Base-by-base conservation (phyloP, 2,329 filamentous ascomycete species). In the Teratosphaeria zuluensis region DNA sequence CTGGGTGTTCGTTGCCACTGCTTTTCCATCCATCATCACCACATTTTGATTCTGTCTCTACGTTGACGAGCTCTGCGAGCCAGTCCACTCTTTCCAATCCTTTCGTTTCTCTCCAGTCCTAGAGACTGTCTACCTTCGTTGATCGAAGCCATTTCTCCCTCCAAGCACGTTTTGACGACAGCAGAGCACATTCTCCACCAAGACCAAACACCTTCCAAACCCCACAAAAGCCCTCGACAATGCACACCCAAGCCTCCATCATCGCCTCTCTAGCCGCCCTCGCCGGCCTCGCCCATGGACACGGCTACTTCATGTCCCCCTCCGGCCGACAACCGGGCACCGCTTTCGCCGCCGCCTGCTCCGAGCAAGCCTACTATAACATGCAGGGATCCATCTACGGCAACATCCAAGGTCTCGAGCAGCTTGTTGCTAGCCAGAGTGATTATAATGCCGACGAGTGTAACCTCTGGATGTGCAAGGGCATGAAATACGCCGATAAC, bases 381-480 rank as follows among this genome's bases (percentile, higher is more conserved):
- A 78, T 81, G 72, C 62, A 63, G 38, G 74, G 78, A 16, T 81
- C 84, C 75, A 75, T 77, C 69, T 80, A 79, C 69, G 80, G 80
- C 64, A 84, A 84, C 70, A 72, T 84, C 63, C 81, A 84, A 70
- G 77, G 77, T 59, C 74, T 81, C 63, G 73, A 81, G 51, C 79
- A 82, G 68, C 73, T 79, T 54, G 78, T 76, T 35, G 59, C 61
- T 3, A 60, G 58, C 55, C 65, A 69, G 56, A 32, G 55, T 28
- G 66, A 68, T 56, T 68, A 67, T 59, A 58, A 67, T 35, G 58
- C 66, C 16, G 56, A 55, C 1, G 53, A 58, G 8, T 69, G 68
- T 58, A 52, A 65, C 32, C 57, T 68, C 30, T 69, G 67, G 68
- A 58, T 58, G 65, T 68, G 62, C 78, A 82, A 70, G 80, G 32